These are phyloP conservation scores for Botrytis medusae DNA, from an alignment of 2,329 filamentous ascomycete species.

Conservation along the genomic window DNA sequence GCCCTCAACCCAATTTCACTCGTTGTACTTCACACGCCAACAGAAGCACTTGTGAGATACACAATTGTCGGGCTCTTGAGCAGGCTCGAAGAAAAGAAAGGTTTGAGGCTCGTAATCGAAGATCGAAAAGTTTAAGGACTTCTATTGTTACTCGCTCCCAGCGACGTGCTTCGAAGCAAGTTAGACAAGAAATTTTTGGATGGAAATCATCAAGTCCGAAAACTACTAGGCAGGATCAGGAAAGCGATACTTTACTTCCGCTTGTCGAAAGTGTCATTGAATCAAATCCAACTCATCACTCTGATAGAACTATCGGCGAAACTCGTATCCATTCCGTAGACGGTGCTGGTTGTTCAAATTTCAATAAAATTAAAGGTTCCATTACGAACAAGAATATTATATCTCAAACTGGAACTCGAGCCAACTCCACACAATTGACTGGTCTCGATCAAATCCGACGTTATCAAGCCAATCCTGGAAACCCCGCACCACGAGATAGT, in stretches of 20 bases:
- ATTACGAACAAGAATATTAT: slow-evolving; percentile 15
- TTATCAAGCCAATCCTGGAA: slow-evolving; percentile 24
- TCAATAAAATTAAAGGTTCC: slow-evolving; percentile 18
- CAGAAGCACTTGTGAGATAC: slow-evolving; percentile 24
- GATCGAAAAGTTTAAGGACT: slow-evolving; percentile 22
- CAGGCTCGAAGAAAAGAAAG: slow-evolving; percentile 28
- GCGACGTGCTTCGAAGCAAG: slow-evolving; percentile 27
- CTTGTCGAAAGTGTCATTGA: neutral
- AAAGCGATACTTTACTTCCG: neutral
- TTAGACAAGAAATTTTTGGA: slow-evolving; percentile 31
- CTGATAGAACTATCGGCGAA: neutral
- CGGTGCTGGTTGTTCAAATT: slow-evolving; percentile 27
- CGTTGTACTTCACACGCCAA: slow-evolving; percentile 15
- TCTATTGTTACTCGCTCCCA: slow-evolving; percentile 25
- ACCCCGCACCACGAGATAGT: neutral
- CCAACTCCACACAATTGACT: neutral
- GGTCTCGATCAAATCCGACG: slow-evolving; percentile 24
- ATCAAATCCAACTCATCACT: neutral
- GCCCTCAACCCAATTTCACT: slow-evolving; percentile 10
- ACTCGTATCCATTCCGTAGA: slow-evolving; percentile 24
- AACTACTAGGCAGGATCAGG: slow-evolving; percentile 1
- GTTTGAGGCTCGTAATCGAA: slow-evolving; percentile 23
- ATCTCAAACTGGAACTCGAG: neutral
- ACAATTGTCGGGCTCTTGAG: slow-evolving; percentile 24
- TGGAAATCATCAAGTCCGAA: slow-evolving; percentile 25